Conservation (phyloP, 2,329 filamentous ascomycete genomes). For the Sarocladium strictum region DNA sequence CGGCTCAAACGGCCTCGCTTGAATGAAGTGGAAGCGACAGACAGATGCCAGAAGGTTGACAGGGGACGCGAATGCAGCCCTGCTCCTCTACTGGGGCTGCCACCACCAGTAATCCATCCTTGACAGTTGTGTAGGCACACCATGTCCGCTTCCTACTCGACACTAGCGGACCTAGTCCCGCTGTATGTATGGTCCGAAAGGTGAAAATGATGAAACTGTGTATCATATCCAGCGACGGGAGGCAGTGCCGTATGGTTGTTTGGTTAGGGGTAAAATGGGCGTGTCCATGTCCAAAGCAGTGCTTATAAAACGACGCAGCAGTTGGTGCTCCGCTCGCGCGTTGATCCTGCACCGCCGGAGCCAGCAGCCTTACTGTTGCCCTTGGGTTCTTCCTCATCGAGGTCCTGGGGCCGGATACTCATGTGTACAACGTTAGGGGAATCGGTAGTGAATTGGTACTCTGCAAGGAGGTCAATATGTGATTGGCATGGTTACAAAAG, state of each 20-base stretch:
- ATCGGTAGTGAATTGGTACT: slow-evolving; percentile 71
- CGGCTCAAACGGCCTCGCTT: background rate
- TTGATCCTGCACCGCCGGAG: slow-evolving; percentile 34
- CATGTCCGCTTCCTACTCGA: background rate
- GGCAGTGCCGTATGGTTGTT: background rate
- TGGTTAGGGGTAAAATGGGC: background rate
- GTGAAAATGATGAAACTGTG: background rate
- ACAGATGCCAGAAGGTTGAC: too few relatives aligned
- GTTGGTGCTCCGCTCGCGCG: slow-evolving; percentile 33
- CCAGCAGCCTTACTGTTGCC: slow-evolving; percentile 49
- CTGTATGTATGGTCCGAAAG: background rate
- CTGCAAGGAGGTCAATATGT: slow-evolving; percentile 36
- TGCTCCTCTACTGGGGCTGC: too few relatives aligned
- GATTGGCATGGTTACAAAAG: background rate
- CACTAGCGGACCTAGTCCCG: background rate
- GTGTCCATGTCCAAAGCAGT: background rate
- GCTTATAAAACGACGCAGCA: slow-evolving; percentile 49
- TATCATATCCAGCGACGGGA: background rate
- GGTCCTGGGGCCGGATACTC: slow-evolving; percentile 82
- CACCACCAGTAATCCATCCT: too few relatives aligned
- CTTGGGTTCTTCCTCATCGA: slow-evolving; percentile 75
- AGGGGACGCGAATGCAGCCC: too few relatives aligned
- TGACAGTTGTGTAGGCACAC: background rate
- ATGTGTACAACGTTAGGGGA: slow-evolving; percentile 86
- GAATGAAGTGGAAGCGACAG: too few relatives aligned